phyloP scores from a whole-genome alignment of 768 basidiomycete genomes.

The Termitomyces heimii region DNA sequence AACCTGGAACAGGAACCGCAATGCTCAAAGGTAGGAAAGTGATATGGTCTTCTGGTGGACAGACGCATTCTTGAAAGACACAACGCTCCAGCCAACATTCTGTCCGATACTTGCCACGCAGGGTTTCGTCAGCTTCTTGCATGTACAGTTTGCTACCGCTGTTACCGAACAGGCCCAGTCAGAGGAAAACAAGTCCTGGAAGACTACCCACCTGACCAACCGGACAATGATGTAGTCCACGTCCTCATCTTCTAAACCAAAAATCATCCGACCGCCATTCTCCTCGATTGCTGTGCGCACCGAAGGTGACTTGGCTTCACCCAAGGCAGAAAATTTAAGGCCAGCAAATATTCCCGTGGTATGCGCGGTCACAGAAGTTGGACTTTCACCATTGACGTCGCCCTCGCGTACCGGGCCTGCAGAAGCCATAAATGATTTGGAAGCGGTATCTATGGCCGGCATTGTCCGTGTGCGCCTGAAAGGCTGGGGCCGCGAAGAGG shows the following conservation, averaged over 20 bases:
- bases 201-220: conserved; percentile 54
- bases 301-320: conserved; percentile 54
- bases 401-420: conserved; percentile 1
- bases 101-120: conserved; percentile 63
- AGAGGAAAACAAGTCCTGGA: not conserved
- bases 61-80: conserved; percentile 69
- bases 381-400: conserved; percentile 16
- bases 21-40: conserved; percentile 64
- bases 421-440: conserved; percentile 12
- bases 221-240: conserved; percentile 67
- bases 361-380: conserved; percentile 8
- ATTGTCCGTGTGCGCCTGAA: conserved; percentile 38
- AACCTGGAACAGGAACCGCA: conserved; percentile 54
- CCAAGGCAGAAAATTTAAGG: conserved; percentile 51
- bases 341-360: conserved; percentile 46
- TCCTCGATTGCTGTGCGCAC: conserved; percentile 59
- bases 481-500: conserved; percentile 28
- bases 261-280: conserved; percentile 46
- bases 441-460: conserved; percentile 8
- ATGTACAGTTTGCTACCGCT: conserved; percentile 70
- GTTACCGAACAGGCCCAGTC: not conserved
- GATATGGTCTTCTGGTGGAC: conserved; percentile 59
- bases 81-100: conserved; percentile 95
- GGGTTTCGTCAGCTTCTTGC: conserved; percentile 42
- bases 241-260: conserved; percentile 40